These are phyloP conservation scores for Datisca glomerata DNA, from an alignment of 306 rosid species.

Conservation along the genomic window DNA sequence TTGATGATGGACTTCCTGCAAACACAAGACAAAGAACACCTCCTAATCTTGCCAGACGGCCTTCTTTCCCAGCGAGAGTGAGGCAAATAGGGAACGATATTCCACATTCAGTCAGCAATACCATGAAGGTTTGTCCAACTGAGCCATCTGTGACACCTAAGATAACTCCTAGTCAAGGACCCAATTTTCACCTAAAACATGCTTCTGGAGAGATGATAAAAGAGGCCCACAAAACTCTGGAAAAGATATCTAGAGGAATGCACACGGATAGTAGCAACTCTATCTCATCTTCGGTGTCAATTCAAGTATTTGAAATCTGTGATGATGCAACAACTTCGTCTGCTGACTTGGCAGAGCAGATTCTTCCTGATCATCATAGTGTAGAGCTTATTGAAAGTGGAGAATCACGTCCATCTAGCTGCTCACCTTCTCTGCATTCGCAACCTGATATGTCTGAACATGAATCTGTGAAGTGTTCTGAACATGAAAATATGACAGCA, in stretches of 20 bases:
- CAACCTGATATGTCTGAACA: slow-evolving; percentile 29
- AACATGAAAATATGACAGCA: slow-evolving; percentile 20
- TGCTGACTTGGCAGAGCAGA: slow-evolving; percentile 43
- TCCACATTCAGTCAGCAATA: slow-evolving; percentile 30
- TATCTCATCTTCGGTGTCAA: slow-evolving; percentile 66
- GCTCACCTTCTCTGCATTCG: slow-evolving; percentile 23
- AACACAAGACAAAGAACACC: slow-evolving; percentile 75
- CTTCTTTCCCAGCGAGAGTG: slow-evolving; percentile 46
- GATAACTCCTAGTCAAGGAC: slow-evolving; percentile 27
- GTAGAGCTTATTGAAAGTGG: slow-evolving; percentile 20
- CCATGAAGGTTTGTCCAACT: slow-evolving; percentile 26
- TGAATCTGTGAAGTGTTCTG: slow-evolving; percentile 15
- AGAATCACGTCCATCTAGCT: slow-evolving; percentile 26
- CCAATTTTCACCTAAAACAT: slow-evolving; percentile 28
- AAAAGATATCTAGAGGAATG: slow-evolving; percentile 51
- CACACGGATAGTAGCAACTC: slow-evolving; percentile 68
- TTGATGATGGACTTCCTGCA: slow-evolving; percentile 62
- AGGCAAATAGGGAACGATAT: slow-evolving; percentile 53
- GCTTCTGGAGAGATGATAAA: slow-evolving; percentile 25
- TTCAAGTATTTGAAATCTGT: slow-evolving; percentile 66
- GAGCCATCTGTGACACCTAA: slow-evolving; percentile 38
- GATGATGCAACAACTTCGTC: slow-evolving; percentile 58
- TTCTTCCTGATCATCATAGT: slow-evolving; percentile 25
- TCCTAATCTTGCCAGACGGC: slow-evolving; percentile 47
- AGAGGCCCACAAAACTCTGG: slow-evolving; percentile 37